Evolutionary conservation across 2,329 filamentous ascomycete genomes (phyloP).

Genomic region (Neofusicoccum ribis): DNA sequence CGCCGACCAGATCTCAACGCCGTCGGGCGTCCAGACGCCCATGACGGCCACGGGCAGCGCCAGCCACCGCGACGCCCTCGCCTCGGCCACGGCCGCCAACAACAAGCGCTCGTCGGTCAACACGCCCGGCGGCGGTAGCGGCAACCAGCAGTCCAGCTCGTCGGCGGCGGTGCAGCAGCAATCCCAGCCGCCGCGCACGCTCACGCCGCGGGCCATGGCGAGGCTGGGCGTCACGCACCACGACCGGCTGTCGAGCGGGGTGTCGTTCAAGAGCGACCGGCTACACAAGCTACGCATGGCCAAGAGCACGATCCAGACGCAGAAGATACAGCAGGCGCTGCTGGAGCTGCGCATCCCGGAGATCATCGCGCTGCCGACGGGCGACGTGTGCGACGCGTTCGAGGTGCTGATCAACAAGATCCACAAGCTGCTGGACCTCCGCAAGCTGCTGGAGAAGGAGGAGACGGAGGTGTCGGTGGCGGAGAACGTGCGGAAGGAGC

Average conservation of each 20-base stretch:
- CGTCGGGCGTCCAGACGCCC: conserved; percentile 27
- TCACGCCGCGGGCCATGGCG: conserved; percentile 60
- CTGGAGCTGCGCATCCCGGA: conserved; percentile 70
- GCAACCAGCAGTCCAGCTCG: conserved; percentile 47
- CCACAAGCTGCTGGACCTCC: conserved; percentile 67
- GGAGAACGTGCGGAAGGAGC: conserved; percentile 37
- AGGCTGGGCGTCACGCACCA: conserved; percentile 83
- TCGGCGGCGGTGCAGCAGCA: conserved; percentile 34
- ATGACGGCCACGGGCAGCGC: conserved; percentile 3
- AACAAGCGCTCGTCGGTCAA: conserved; percentile 30
- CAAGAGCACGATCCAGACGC: conserved; percentile 73
- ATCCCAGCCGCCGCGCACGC: conserved; percentile 42
- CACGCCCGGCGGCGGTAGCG: conserved; percentile 22
- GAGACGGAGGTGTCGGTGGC: conserved; percentile 65
- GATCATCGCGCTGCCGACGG: conserved; percentile 72
- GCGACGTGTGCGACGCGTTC: conserved; percentile 68
- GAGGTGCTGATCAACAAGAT: conserved; percentile 70
- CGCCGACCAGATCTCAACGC: conserved; percentile 39
- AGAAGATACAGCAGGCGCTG: conserved; percentile 72
- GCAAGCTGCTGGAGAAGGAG: conserved; percentile 74
- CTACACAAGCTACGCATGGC: conserved; percentile 76
- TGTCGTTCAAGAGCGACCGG: conserved; percentile 85
- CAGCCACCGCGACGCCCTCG: conserved; percentile 44
- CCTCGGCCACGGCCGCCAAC: conserved; percentile 19
- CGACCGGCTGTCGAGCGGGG: conserved; percentile 81